Percentiles rank a stretch among this genome's conserved stretches.
Conservation (phyloP, 805 yeast genomes). For the Candida parachauliodes region DNA sequence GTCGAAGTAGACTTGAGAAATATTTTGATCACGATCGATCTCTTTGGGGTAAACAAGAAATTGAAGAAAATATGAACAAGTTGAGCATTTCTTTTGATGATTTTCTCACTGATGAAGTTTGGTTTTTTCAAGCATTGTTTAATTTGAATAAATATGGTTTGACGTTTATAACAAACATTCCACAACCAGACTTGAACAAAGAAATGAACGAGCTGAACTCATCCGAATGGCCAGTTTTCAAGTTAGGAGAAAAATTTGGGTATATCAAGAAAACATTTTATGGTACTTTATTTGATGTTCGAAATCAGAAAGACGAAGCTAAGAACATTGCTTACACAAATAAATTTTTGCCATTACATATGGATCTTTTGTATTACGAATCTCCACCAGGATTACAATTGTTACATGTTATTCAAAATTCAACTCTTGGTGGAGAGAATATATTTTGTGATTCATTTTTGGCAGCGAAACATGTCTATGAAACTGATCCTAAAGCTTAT, state of each 20-base stretch:
- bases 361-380: conserved; percentile 74
- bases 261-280: conserved; percentile 69
- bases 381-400: conserved; percentile 79
- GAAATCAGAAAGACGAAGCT: conserved; percentile 41
- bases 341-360: conserved; percentile 65
- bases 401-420: conserved; percentile 55
- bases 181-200: conserved; percentile 30
- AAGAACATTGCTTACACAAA: conserved; percentile 69
- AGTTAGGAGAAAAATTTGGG: conserved; percentile 52
- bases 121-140: conserved; percentile 36
- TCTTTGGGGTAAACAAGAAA: conserved; percentile 37
- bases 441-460: conserved; percentile 66
- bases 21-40: conserved; percentile 28
- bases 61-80: conserved; percentile 17
- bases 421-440: conserved; percentile 64
- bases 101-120: conserved; percentile 30
- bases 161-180: conserved; percentile 51
- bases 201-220: conserved; percentile 41
- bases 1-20: conserved; percentile 34
- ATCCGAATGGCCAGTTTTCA: conserved; percentile 34
- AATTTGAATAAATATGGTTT: conserved; percentile 56
- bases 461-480: conserved; percentile 56
- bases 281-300: conserved; percentile 69
- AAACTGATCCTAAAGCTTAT: conserved; percentile 59
- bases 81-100: conserved; percentile 34